Conservation (phyloP, 2,329 filamentous ascomycete genomes). For the Stylonectria norvegica region DNA sequence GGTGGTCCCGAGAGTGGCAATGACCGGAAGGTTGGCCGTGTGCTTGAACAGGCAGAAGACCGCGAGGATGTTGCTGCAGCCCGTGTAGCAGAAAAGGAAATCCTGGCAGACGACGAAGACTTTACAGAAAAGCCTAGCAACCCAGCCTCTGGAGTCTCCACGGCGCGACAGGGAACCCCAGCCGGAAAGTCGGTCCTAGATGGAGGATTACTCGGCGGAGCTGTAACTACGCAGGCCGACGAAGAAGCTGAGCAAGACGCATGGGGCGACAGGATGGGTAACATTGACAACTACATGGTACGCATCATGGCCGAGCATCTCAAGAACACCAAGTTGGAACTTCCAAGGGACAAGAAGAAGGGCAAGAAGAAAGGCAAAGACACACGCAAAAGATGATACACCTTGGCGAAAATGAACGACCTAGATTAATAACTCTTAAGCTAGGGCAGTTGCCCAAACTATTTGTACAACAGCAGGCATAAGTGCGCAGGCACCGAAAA, state of each 20-base stretch:
- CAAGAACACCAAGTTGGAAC: constrained; percentile 56
- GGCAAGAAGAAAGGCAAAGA: constrained; percentile 59
- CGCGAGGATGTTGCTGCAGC: constrained; percentile 87
- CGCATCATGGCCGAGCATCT: constrained; percentile 62
- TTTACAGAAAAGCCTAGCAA: constrained; percentile 65
- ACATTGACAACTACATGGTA: constrained; percentile 75
- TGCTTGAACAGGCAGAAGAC: constrained; percentile 87
- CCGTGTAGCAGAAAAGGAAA: constrained; percentile 82
- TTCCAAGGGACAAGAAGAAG: constrained; percentile 64
- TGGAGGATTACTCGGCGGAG: constrained; percentile 26
- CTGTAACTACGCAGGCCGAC: constrained; percentile 33
- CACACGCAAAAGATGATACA: constrained; percentile 46
- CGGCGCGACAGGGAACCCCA: constrained; percentile 51
- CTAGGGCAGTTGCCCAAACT: not conserved
- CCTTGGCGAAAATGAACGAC: too few species aligned
- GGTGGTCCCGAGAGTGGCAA: constrained; percentile 60
- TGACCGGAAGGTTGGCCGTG: constrained; percentile 62
- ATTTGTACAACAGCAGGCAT: constrained; percentile 1
- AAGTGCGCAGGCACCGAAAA: not conserved
- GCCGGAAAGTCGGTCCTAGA: constrained; percentile 35
- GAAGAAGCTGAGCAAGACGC: constrained; percentile 54
- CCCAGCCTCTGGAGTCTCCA: constrained; percentile 47
- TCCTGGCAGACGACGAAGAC: constrained; percentile 80
- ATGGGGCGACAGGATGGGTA: constrained; percentile 54
- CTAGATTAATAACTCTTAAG: not conserved